Evolutionary conservation across 2,329 filamentous ascomycete species (phyloP).

Genomic region (Fusarium sp.): DNA sequence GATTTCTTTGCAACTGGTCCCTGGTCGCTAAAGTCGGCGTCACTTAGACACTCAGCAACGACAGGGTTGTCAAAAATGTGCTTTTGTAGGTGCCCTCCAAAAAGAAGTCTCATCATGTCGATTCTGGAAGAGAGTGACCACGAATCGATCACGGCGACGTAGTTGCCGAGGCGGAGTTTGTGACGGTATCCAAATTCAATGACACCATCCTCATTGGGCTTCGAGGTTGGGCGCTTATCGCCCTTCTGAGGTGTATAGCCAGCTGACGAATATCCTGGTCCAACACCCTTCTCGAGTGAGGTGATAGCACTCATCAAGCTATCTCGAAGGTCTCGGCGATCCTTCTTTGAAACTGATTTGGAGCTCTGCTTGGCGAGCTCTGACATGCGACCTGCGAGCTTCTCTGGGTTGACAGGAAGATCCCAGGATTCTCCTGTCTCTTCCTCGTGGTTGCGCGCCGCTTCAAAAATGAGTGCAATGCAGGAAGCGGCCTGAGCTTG

Average conservation of each 20-base stretch:
- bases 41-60: constrained; percentile 49
- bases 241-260: constrained; percentile 50
- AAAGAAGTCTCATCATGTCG: constrained; percentile 57
- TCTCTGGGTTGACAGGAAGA: constrained; percentile 60
- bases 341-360: constrained; percentile 59
- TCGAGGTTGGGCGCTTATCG: constrained; percentile 50
- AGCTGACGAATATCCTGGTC: constrained; percentile 63
- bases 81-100: constrained; percentile 55
- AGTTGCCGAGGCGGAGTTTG: constrained; percentile 57
- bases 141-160: constrained; percentile 56
- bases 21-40: constrained; percentile 46
- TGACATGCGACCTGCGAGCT: constrained; percentile 56
- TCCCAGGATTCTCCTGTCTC: constrained; percentile 58
- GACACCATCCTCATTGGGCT: constrained; percentile 53
- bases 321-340: constrained; percentile 57
- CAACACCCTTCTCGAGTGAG: constrained; percentile 62
- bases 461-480: constrained; percentile 85
- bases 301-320: constrained; percentile 61
- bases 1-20: constrained; percentile 17
- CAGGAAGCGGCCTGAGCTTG: constrained; percentile 81
- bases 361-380: constrained; percentile 57
- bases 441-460: constrained; percentile 60
- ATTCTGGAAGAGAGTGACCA: constrained; percentile 61
- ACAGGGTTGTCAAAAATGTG: constrained; percentile 51
- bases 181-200: constrained; percentile 62